A percentile compares a stretch with the other conserved stretches of the same genome.
Conservation (phyloP, 2,329 filamentous ascomycete species). For the Drechmeria coniospora region DNA sequence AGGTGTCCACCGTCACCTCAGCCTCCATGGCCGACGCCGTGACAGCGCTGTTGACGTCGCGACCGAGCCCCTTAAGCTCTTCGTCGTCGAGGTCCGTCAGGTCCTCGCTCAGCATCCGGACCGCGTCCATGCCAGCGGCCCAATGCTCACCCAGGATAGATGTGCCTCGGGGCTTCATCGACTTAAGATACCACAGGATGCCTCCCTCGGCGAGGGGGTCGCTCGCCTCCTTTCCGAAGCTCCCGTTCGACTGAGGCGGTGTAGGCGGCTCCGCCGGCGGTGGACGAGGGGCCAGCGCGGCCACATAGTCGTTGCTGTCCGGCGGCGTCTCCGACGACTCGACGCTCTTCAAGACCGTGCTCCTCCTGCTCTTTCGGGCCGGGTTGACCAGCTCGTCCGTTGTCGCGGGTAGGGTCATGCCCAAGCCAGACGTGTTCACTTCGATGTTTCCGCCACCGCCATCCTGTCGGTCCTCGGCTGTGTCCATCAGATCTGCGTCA, state of each 20-base stretch:
- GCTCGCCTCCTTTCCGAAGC: slow-evolving; percentile 29
- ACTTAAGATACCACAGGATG: slow-evolving; percentile 73
- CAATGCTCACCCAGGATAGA: slow-evolving; percentile 58
- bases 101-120: slow-evolving; percentile 61
- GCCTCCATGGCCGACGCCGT: slow-evolving; percentile 12
- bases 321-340: slow-evolving; percentile 28
- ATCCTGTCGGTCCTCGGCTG: slow-evolving; percentile 21
- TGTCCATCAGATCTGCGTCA: slow-evolving; percentile 19
- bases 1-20: slow-evolving; percentile 9
- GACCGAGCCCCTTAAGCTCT: slow-evolving; percentile 56
- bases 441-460: slow-evolving; percentile 27
- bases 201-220: slow-evolving; percentile 57
- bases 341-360: slow-evolving; percentile 7
- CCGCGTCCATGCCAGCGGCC: slow-evolving; percentile 50
- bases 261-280: slow-evolving; percentile 39
- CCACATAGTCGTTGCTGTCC: slow-evolving; percentile 30
- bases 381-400: slow-evolving; percentile 12
- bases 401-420: too few species aligned
- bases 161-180: slow-evolving; percentile 66
- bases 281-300: slow-evolving; percentile 9
- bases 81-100: slow-evolving; percentile 87
- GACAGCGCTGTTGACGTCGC: slow-evolving; percentile 32
- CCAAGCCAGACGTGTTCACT: slow-evolving; percentile 27
- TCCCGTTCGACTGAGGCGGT: slow-evolving; percentile 50
- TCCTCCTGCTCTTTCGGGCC: slow-evolving; percentile 10